These are phyloP conservation scores for Pichia californica DNA, from an alignment of 805 yeast genomes.

Conservation along the genomic window DNA sequence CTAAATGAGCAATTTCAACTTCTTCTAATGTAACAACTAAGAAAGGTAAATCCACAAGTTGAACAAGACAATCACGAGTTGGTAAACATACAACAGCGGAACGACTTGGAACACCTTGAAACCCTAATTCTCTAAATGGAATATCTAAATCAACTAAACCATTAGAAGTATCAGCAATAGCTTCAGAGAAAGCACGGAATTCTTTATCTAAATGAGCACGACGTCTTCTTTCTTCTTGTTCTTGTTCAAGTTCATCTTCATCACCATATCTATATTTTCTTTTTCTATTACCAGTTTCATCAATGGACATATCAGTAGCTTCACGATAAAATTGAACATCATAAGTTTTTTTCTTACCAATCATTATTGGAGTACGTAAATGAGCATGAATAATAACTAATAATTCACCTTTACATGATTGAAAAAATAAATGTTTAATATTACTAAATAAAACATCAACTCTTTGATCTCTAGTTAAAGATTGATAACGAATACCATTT, in stretches of 20 bases:
- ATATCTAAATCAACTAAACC: conserved; percentile 84
- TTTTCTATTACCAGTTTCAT: conserved; percentile 93
- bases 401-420: conserved; percentile 92
- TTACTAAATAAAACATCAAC: conserved; percentile 86
- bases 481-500: conserved; percentile 91
- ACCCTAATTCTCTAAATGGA: conserved; percentile 94
- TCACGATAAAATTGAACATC: conserved; percentile 96
- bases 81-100: conserved; percentile 95
- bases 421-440: conserved; percentile 90
- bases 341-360: conserved; percentile 91
- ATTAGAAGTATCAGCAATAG: conserved; percentile 80
- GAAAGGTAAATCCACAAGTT: conserved; percentile 91
- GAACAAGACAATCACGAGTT: conserved; percentile 93
- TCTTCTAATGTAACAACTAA: conserved; percentile 86
- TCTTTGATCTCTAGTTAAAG: conserved; percentile 79
- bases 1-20: conserved; percentile 90
- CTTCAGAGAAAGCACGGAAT: conserved; percentile 82
- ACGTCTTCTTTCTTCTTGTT: conserved; percentile 94
- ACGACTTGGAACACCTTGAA: conserved; percentile 95
- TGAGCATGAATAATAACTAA: conserved; percentile 90
- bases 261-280: conserved; percentile 88
- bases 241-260: conserved; percentile 97
- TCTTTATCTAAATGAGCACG: conserved; percentile 88
- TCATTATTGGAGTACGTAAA: conserved; percentile 85
- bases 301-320: conserved; percentile 92